phyloP scores from a whole-genome alignment of 2,329 filamentous ascomycete species.

The Blastomyces silverae region DNA sequence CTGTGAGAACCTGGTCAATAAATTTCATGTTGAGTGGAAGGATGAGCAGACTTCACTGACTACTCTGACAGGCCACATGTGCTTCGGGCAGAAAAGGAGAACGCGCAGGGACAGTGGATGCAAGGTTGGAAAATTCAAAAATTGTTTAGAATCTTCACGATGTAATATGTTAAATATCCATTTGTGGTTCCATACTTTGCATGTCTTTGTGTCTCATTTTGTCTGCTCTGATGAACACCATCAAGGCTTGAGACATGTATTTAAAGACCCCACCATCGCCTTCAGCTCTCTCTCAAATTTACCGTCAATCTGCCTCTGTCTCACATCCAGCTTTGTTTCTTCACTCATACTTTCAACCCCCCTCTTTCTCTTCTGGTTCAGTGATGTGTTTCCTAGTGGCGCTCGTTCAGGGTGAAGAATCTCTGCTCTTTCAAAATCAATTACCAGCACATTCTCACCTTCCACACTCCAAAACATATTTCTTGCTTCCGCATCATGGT shows the following conservation, averaged over 20 bases:
- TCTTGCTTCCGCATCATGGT: slow-evolving; percentile 12
- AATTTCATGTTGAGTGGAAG: no score
- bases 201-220: no score
- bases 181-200: no score
- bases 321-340: slow-evolving; percentile 11
- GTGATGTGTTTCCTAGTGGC: slow-evolving; percentile 3
- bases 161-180: no score
- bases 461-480: slow-evolving; percentile 20
- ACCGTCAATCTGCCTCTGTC: slow-evolving; percentile 9
- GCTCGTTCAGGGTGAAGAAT: slow-evolving; percentile 8
- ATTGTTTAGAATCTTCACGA: no score
- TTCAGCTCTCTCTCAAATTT: slow-evolving; percentile 11
- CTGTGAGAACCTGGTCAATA: no score
- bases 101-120: no score
- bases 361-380: slow-evolving; percentile 14
- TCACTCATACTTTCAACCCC: not conserved
- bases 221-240: no score
- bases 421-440: slow-evolving; percentile 19
- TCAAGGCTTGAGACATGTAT: slow-evolving; percentile 11
- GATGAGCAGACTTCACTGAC: no score
- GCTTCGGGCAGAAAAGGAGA: no score
- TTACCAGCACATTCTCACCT: slow-evolving; percentile 16
- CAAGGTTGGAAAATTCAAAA: no score
- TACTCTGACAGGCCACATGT: no score
- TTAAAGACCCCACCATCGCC: not conserved